Base-by-base conservation (phyloP, 179 eudicot species). In the Vitellaria paradoxa region DNA sequence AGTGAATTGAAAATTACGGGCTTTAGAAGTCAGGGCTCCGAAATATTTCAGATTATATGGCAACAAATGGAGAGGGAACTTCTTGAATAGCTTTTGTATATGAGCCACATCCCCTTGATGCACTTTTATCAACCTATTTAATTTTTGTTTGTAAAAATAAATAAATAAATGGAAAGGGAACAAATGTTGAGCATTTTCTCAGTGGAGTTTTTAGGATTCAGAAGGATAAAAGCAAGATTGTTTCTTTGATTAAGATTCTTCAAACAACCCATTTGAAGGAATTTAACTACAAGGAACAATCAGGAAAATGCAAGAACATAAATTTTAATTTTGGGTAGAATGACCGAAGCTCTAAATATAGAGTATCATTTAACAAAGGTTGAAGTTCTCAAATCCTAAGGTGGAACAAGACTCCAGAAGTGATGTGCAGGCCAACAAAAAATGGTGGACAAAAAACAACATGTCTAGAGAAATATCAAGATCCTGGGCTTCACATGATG, bases 401-500 rank as follows among this genome's bases (percentile, higher is more conserved):
- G 26, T 17, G 30, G 17, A 21, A 40, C 3, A 59, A 59, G 49
- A 40, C 64, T 40, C n/a, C 60, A 14, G 56, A 53, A 37, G 62
- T 23, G 15, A 72, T 52, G 47, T 6, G 6, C 14, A 71, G 23
- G 24, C 61, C 61, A 52, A 53, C 23, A 70, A 50, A 70, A 70
- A 53, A 0, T 18, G 11, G 72, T 20, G 3, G 50, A 57, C 18
- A 55, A 23, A 8, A 70, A 53, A 9, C 52, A 5, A 40, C 11
- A 9, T 45, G 8, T 26, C 17, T 11, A 73, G 18, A 45, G 30
- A 73, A 40, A 12, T 61, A 64, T 73, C 37, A 40, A 71, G 66
- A 57, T 59, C 30, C 13, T 59, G 42, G 26, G 78, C 26, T 66
- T 66, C 47, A 49, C 46, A 61, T 53, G 20, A 74, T 77, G 40